Percentiles rank a stretch among this genome's conserved stretches.
Evolutionary conservation across 768 basidiomycete species (phyloP).

Genomic region (Cubamyces lactineus): DNA sequence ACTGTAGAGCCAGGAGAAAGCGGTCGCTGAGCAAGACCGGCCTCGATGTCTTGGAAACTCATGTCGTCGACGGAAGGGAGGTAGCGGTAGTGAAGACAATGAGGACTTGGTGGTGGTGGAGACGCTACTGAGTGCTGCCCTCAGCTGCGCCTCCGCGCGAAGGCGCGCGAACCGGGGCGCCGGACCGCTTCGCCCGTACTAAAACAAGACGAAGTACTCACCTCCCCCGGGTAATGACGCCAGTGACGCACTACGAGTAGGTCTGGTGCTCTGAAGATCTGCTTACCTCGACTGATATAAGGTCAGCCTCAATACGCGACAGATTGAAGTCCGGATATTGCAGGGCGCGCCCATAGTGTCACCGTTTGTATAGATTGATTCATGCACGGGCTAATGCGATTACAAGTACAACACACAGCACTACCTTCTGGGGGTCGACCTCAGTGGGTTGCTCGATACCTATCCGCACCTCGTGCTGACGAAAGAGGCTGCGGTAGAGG

Average conservation of each 20-base stretch:
- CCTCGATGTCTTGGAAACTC: conserved; percentile 57
- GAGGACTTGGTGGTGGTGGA: conserved; percentile 2
- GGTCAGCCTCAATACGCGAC: too few relatives aligned
- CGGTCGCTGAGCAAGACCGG: conserved; percentile 41
- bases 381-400: too few relatives aligned
- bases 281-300: too few relatives aligned
- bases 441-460: too few relatives aligned
- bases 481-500: conserved; percentile 8
- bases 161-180: conserved; percentile 8
- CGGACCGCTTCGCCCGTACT: not conserved
- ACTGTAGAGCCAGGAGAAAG: conserved; percentile 29
- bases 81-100: conserved; percentile 15
- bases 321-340: too few relatives aligned
- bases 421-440: too few relatives aligned
- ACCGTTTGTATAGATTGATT: too few relatives aligned
- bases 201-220: not conserved
- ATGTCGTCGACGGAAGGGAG: conserved; percentile 32
- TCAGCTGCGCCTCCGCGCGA: conserved; percentile 5
- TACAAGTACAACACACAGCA: too few relatives aligned
- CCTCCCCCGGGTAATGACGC: not conserved
- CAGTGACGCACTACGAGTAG: not conserved
- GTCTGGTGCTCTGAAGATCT: not conserved
- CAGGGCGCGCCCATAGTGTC: too few relatives aligned
- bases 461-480: conserved; percentile 2
- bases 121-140: not conserved